Percentiles rank a stretch among this genome's conserved stretches.
Conservation (phyloP, 805 yeast species). For the Candida ficus region DNA sequence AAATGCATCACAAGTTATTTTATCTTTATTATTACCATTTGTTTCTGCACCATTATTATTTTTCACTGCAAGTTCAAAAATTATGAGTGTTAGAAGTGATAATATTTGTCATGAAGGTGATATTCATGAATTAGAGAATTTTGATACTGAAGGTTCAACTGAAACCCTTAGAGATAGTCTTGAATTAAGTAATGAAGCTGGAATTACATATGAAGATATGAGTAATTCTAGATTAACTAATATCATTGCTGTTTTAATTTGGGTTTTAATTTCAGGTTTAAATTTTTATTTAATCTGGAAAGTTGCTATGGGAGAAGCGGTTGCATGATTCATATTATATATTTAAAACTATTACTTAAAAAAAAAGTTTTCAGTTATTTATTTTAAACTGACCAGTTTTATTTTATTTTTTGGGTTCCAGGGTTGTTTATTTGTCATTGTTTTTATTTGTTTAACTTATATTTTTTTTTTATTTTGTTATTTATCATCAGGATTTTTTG, state of each 20-base stretch:
- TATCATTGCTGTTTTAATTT: conserved; percentile 42
- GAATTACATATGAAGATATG: conserved; percentile 28
- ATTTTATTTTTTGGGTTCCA: neutral
- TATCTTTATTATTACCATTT: conserved; percentile 74
- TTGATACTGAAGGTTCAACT: conserved; percentile 5
- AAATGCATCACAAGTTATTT: conserved; percentile 81
- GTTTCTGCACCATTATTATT: conserved; percentile 72
- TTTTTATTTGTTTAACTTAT: neutral
- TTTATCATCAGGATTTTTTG: too few relatives aligned
- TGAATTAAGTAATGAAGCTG: neutral
- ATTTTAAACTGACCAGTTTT: conserved; percentile 12
- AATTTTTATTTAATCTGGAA: conserved; percentile 57
- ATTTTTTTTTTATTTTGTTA: neutral
- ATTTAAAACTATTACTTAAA: neutral
- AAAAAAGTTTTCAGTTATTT: too few relatives aligned
- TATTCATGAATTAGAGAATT: conserved; percentile 2
- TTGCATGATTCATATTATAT: conserved; percentile 12
- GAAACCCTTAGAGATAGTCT: conserved; percentile 3
- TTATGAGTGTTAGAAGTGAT: conserved; percentile 11
- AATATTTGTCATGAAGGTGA: conserved; percentile 8
- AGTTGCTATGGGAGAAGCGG: conserved; percentile 38
- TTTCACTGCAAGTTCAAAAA: conserved; percentile 8
- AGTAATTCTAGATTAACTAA: conserved; percentile 42
- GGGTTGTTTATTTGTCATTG: neutral
- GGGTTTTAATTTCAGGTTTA: conserved; percentile 48